These are phyloP conservation scores for Fusarium sp. DNA, from an alignment of 2,329 filamentous ascomycete genomes.

Conservation along the genomic window DNA sequence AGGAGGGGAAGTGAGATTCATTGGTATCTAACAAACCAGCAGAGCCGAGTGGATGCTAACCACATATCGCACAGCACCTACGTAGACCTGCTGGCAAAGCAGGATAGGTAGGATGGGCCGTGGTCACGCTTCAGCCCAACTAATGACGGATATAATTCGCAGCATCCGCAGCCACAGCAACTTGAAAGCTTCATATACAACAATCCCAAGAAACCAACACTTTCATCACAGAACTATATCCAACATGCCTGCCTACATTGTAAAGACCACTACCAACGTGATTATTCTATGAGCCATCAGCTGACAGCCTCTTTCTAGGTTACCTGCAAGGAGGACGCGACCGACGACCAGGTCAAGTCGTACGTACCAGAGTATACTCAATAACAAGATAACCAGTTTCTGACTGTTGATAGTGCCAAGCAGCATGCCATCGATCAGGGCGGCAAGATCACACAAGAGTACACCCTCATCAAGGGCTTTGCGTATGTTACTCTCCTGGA, in stretches of 20 bases:
- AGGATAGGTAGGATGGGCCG: slow-evolving; percentile 31
- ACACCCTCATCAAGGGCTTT: slow-evolving; percentile 90
- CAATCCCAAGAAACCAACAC: slow-evolving; percentile 25
- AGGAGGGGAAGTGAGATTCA: slow-evolving; percentile 33
- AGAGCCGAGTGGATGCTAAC: slow-evolving; percentile 26
- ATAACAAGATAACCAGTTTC: background rate
- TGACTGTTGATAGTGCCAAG: slow-evolving; percentile 73
- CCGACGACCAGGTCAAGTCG: slow-evolving; percentile 74
- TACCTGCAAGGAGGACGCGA: slow-evolving; percentile 79
- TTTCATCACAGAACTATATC: slow-evolving; percentile 26
- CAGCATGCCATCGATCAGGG: slow-evolving; percentile 79
- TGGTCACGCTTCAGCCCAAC: slow-evolving; percentile 44
- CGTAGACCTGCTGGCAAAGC: slow-evolving; percentile 26
- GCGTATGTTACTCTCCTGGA: slow-evolving; percentile 70
- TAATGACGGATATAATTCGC: slow-evolving; percentile 43
- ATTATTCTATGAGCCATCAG: background rate
- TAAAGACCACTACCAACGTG: slow-evolving; percentile 49
- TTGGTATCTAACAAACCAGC: slow-evolving; percentile 22
- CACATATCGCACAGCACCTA: slow-evolving; percentile 23
- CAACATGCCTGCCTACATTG: slow-evolving; percentile 70
- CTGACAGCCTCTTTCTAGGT: slow-evolving; percentile 66
- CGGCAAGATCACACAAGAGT: slow-evolving; percentile 86
- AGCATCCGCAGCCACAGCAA: slow-evolving; percentile 32
- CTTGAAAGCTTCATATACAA: slow-evolving; percentile 33
- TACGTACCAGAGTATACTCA: slow-evolving; percentile 54